Evolutionary conservation across 805 yeast genomes (phyloP).

Genomic region (Candida railenensis): DNA sequence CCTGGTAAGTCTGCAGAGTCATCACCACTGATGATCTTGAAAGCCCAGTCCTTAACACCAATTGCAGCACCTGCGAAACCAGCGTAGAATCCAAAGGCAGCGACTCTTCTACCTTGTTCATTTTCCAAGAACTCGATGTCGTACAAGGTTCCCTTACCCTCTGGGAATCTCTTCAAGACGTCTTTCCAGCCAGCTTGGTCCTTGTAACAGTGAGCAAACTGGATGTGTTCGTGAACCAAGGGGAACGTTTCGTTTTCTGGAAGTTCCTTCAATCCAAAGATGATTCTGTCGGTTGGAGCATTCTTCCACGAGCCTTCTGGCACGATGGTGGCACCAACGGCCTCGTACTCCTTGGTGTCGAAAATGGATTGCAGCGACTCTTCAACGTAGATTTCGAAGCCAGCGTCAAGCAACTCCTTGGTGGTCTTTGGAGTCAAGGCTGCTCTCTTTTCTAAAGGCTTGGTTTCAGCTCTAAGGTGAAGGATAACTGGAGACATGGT

Average conservation of each 20-base stretch:
- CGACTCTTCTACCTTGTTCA: slow-evolving; percentile 96
- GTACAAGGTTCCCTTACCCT: slow-evolving; percentile 86
- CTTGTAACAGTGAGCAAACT: slow-evolving; percentile 98
- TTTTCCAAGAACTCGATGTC: slow-evolving; percentile 94
- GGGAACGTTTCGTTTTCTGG: slow-evolving; percentile 92
- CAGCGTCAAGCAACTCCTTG: slow-evolving; percentile 78
- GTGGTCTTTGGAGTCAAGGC: slow-evolving; percentile 93
- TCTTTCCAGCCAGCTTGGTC: slow-evolving; percentile 97
- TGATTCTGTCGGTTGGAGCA: slow-evolving; percentile 89
- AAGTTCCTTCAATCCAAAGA: slow-evolving; percentile 91
- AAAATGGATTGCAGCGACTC: slow-evolving; percentile 83
- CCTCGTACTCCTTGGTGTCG: slow-evolving; percentile 67
- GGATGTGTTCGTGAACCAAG: slow-evolving; percentile 91
- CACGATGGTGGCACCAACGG: slow-evolving; percentile 83
- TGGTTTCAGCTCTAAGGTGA: slow-evolving; percentile 95
- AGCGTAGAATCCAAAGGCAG: slow-evolving; percentile 99
- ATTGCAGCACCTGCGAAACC: slow-evolving; percentile 99
- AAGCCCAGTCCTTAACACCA: slow-evolving; percentile 92
- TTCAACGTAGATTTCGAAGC: slow-evolving; percentile 87
- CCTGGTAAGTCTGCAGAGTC: slow-evolving; percentile 66
- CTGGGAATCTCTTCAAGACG: slow-evolving; percentile 84
- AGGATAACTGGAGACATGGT: slow-evolving; percentile 49
- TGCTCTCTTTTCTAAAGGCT: slow-evolving; percentile 96
- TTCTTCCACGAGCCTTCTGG: slow-evolving; percentile 91
- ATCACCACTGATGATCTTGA: slow-evolving; percentile 74